Evolutionary conservation across 192 early-diverging fungal species (phyloP).

Genomic region (Podila epicladia): DNA sequence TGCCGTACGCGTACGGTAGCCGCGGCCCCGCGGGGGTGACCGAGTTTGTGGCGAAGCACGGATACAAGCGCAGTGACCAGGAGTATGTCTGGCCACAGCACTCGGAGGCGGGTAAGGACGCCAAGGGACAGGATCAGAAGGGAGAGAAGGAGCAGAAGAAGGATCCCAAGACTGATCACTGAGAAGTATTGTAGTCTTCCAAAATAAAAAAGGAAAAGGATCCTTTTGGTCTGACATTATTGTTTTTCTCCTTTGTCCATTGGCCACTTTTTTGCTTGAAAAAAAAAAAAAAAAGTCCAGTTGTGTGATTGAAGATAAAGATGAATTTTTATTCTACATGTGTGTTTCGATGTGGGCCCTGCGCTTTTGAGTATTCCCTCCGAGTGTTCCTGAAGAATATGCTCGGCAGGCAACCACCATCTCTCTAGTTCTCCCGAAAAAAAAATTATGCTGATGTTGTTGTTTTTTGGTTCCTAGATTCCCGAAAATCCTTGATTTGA

Average conservation of each 20-base stretch:
- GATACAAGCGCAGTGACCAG: slow-evolving; percentile 48
- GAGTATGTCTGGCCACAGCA: slow-evolving; percentile 62
- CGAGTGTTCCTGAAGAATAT: too few relatives aligned
- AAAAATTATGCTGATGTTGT: neutral
- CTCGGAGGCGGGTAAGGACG: slow-evolving; percentile 22
- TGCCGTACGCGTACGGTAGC: slow-evolving; percentile 83
- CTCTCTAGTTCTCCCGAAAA: neutral
- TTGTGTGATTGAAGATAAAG: too few relatives aligned
- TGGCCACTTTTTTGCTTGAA: too few relatives aligned
- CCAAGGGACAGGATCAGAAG: slow-evolving; percentile 36
- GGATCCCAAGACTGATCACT: slow-evolving; percentile 7
- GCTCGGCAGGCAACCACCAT: too few relatives aligned
- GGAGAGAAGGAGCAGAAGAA: slow-evolving; percentile 1
- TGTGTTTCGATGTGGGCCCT: too few relatives aligned
- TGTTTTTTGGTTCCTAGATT: too few relatives aligned
- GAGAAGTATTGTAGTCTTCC: neutral
- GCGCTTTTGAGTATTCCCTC: too few relatives aligned
- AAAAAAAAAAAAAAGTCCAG: too few relatives aligned
- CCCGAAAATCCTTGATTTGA: neutral
- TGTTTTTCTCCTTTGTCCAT: too few relatives aligned
- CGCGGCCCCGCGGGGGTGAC: slow-evolving; percentile 83
- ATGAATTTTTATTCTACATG: too few relatives aligned
- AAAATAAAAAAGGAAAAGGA: too few relatives aligned
- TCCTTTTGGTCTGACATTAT: too few relatives aligned
- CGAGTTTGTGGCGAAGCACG: slow-evolving; percentile 77